phyloP scores from a whole-genome alignment of 2,329 filamentous ascomycete species.

The Pyrenophora tritici-repentis region DNA sequence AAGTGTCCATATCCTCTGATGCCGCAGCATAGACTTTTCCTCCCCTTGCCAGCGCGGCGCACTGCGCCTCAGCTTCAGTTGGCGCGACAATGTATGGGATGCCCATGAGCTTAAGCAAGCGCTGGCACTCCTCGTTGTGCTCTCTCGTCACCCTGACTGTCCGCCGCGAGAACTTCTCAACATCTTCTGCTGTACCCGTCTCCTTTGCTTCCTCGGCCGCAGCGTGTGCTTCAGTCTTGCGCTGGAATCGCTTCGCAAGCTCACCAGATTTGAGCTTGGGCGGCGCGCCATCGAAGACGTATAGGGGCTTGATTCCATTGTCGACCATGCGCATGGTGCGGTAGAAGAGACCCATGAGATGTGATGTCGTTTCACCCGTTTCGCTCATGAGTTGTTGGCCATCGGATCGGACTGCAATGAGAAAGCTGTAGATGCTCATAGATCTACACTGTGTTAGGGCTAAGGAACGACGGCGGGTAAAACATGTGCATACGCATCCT shows the following conservation, averaged over 20 bases:
- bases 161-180: slow-evolving; percentile 93
- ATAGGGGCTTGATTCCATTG: slow-evolving; percentile 97
- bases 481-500: slow-evolving; percentile 53
- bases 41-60: slow-evolving; percentile 82
- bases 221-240: slow-evolving; percentile 90
- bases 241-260: slow-evolving; percentile 91
- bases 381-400: slow-evolving; percentile 97
- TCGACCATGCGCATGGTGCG: slow-evolving; percentile 97
- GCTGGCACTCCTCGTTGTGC: slow-evolving; percentile 94
- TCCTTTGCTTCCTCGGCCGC: slow-evolving; percentile 94
- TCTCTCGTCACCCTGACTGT: slow-evolving; percentile 95
- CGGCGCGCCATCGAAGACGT: slow-evolving; percentile 95
- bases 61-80: slow-evolving; percentile 96
- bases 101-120: slow-evolving; percentile 90
- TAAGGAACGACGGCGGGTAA: not conserved
- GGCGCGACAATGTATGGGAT: slow-evolving; percentile 94
- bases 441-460: slow-evolving; percentile 60
- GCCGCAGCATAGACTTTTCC: slow-evolving; percentile 97
- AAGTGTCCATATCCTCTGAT: slow-evolving; percentile 97
- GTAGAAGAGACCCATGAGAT: slow-evolving; percentile 99
- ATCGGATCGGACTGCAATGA: slow-evolving; percentile 95
- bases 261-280: slow-evolving; percentile 98
- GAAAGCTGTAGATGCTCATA: slow-evolving; percentile 99
- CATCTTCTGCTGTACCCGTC: slow-evolving; percentile 93
- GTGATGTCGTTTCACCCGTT: slow-evolving; percentile 93